Percentiles rank a stretch among this genome's conserved stretches.
Evolutionary conservation across 768 basidiomycete genomes (phyloP).

Genomic region (Chalciporus pseudorubinellus): DNA sequence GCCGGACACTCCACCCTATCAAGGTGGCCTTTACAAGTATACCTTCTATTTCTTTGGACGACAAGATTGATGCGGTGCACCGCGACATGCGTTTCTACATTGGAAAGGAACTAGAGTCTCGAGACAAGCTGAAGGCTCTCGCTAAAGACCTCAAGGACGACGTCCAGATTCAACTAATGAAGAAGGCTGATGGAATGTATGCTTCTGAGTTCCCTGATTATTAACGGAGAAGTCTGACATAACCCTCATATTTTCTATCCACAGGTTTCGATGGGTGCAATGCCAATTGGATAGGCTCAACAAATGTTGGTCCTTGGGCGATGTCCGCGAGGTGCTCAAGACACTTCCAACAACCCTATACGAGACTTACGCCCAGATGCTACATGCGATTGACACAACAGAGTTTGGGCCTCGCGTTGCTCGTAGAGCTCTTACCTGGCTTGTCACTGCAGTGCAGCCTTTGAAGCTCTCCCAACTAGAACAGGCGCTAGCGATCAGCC

Average conservation of each 20-base stretch:
- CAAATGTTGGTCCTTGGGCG: background rate
- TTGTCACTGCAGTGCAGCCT: background rate
- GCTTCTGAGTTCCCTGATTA: background rate
- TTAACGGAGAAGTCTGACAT: no score
- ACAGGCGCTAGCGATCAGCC: background rate
- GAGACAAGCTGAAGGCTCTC: background rate
- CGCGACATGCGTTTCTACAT: background rate
- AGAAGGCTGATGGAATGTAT: conserved; percentile 6
- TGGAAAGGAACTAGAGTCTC: background rate
- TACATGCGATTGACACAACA: background rate
- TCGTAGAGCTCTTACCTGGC: background rate
- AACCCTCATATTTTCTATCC: background rate
- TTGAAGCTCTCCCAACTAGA: background rate
- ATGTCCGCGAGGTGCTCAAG: background rate
- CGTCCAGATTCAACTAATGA: background rate
- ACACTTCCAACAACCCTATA: conserved; percentile 1
- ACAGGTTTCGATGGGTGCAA: conserved; percentile 6
- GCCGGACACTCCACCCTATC: background rate
- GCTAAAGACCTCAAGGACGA: background rate
- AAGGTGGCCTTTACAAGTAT: background rate
- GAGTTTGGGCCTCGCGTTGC: background rate
- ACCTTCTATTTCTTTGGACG: background rate
- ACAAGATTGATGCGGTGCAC: background rate
- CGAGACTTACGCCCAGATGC: conserved; percentile 1
- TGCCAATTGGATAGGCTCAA: conserved; percentile 6